A percentile compares a stretch with the other conserved stretches of the same genome.
Evolutionary conservation across 106 monocot species (phyloP).

Genomic region (Phalaenopsis equestris): DNA sequence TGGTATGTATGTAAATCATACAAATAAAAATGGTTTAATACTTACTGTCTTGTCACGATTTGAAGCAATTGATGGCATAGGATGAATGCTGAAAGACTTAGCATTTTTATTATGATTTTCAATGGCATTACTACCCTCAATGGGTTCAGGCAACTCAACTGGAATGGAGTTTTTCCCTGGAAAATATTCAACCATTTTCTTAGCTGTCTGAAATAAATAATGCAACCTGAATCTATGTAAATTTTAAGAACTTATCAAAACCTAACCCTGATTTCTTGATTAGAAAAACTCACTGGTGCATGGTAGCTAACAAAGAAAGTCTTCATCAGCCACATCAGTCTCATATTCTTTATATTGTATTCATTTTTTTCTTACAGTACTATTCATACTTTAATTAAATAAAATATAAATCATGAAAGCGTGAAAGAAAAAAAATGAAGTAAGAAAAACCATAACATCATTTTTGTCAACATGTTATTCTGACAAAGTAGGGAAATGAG

Average conservation of each 20-base stretch:
- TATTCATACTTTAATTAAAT: not conserved
- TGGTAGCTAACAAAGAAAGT: not conserved
- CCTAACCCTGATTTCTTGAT: not conserved
- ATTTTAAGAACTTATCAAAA: not conserved
- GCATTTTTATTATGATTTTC: slow-evolving; percentile 8
- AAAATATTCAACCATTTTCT: not conserved
- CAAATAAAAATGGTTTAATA: not conserved
- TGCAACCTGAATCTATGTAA: not conserved
- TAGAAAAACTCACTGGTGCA: not conserved
- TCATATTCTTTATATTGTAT: not conserved
- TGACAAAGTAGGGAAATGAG: not conserved
- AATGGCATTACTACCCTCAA: not conserved
- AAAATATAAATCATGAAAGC: not conserved
- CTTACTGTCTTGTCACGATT: slow-evolving; percentile 7
- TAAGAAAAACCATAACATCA: not conserved
- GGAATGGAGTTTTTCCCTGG: slow-evolving; percentile 9
- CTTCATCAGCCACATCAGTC: not conserved
- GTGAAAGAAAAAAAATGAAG: not conserved
- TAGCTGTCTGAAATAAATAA: not conserved
- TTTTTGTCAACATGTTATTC: not conserved
- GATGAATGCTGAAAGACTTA: slow-evolving; percentile 7
- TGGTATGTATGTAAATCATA: too few relatives aligned
- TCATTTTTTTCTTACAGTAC: not conserved
- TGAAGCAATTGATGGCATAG: slow-evolving; percentile 4
- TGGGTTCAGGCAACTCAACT: slow-evolving; percentile 3